These are phyloP conservation scores for Crithidia mellificae DNA, from an alignment of 208 protist species.

Conservation along the genomic window DNA sequence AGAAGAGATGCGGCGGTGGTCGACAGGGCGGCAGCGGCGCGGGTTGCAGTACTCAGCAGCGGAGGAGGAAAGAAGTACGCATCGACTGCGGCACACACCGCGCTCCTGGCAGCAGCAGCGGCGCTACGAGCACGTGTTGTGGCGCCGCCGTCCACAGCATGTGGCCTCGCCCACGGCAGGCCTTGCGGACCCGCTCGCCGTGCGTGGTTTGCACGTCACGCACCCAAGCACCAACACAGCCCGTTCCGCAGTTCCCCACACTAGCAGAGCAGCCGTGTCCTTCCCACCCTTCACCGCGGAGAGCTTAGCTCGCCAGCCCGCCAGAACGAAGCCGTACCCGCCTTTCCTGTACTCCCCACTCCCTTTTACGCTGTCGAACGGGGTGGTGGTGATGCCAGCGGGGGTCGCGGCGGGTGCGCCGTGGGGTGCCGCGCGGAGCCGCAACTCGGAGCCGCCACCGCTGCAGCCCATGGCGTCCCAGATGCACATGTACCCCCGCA, in stretches of 20 bases:
- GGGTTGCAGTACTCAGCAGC: too few species aligned
- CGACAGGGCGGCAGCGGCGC: background rate
- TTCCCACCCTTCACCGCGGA: slow-evolving; percentile 2
- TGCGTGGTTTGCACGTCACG: background rate
- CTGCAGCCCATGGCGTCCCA: slow-evolving; percentile 6
- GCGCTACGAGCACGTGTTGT: slow-evolving; percentile 2
- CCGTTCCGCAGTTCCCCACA: background rate
- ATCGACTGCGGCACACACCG: background rate
- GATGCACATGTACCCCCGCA: background rate
- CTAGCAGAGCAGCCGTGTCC: background rate
- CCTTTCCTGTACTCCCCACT: slow-evolving; percentile 13
- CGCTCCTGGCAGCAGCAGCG: slow-evolving; percentile 35
- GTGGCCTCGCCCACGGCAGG: background rate
- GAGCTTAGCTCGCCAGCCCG: background rate
- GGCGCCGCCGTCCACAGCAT: background rate
- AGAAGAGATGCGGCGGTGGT: slow-evolving; percentile 27
- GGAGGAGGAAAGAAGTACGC: too few species aligned
- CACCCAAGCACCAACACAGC: background rate
- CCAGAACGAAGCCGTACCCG: background rate
- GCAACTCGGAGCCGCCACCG: background rate
- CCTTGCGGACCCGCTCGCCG: background rate
- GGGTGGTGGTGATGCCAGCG: too few species aligned
- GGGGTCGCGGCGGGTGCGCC: too few species aligned
- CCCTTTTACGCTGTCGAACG: background rate
- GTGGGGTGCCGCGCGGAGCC: too few species aligned